These are phyloP conservation scores for Xanthoconium stramineum DNA, from an alignment of 768 basidiomycete species.

Conservation along the genomic window DNA sequence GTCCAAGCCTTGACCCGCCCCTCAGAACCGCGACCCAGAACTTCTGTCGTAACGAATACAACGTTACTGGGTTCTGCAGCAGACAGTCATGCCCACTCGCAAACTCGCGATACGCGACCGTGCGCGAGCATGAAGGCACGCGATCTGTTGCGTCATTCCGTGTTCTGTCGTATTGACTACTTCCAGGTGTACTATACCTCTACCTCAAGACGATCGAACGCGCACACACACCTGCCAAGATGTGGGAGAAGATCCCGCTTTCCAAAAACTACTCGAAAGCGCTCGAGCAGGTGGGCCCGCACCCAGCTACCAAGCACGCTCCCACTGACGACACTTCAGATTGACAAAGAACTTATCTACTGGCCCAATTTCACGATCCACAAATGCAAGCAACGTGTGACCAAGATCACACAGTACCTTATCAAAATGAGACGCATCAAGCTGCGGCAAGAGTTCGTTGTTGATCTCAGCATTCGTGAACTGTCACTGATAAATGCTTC, in stretches of 20 bases:
- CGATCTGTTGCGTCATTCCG: not conserved
- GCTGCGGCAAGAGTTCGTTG: conserved; percentile 74
- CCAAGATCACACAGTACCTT: conserved; percentile 98
- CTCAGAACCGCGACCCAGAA: conserved; percentile 90
- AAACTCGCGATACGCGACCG: conserved; percentile 97
- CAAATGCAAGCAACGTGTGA: conserved; percentile 98
- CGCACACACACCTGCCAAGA: conserved; percentile 90
- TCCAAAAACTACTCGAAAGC: conserved; percentile 95
- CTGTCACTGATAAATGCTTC: not conserved
- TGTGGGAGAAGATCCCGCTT: conserved; percentile 96
- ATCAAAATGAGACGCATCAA: conserved; percentile 96
- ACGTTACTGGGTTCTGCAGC: conserved; percentile 93
- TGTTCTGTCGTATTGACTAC: not conserved
- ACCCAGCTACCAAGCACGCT: not conserved
- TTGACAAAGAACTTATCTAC: conserved; percentile 92
- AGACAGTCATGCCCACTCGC: conserved; percentile 97
- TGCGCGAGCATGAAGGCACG: conserved; percentile 89
- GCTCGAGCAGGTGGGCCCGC: conserved; percentile 73
- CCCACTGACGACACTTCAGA: conserved; percentile 45
- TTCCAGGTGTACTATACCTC: conserved; percentile 77
- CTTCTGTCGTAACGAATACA: conserved; percentile 98
- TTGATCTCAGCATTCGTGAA: not conserved
- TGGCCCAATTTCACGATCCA: conserved; percentile 98
- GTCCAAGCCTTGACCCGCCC: conserved; percentile 9
- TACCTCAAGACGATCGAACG: conserved; percentile 98